These are phyloP conservation scores for Sclerotinia sclerotiorum DNA, from an alignment of 2,329 filamentous ascomycete species.

Conservation along the genomic window DNA sequence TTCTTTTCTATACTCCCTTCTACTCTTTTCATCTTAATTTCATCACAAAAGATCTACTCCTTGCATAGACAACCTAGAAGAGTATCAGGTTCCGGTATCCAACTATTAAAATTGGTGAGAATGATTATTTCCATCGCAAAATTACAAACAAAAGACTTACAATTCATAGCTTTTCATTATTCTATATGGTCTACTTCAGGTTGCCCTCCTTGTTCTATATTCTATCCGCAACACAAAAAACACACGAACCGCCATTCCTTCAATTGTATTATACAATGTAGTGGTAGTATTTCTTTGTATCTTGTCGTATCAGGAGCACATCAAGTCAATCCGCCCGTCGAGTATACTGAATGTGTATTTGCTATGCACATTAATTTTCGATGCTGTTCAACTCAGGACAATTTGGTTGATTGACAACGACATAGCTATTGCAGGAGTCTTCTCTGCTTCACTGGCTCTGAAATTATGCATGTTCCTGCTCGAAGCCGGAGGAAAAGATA, in stretches of 20 bases:
- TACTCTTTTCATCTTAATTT: conserved; percentile 25
- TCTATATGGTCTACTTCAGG: conserved; percentile 21
- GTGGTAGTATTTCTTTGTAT: conserved; percentile 22
- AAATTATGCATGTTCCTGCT: conserved; percentile 31
- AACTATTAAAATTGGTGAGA: not conserved
- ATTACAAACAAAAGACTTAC: not conserved
- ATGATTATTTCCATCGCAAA: not conserved
- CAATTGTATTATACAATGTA: conserved; percentile 24
- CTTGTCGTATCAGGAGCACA: conserved; percentile 19
- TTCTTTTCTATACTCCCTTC: conserved; percentile 32
- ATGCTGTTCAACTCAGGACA: conserved; percentile 30
- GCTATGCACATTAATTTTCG: conserved; percentile 25
- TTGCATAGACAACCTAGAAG: not conserved
- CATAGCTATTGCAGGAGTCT: conserved; percentile 28
- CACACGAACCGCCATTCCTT: conserved; percentile 33
- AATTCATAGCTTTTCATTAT: not conserved
- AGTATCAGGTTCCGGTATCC: not conserved
- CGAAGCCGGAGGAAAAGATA: conserved; percentile 31
- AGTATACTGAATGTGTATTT: conserved; percentile 28
- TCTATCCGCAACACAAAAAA: conserved; percentile 19
- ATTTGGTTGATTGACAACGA: conserved; percentile 30
- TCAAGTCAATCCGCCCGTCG: conserved; percentile 19
- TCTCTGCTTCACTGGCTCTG: conserved; percentile 26
- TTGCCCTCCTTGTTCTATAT: conserved; percentile 28
- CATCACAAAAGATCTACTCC: conserved; percentile 4